These are phyloP conservation scores for Backusella tuberculispora DNA, from an alignment of 192 early-diverging fungal genomes.

Conservation along the genomic window DNA sequence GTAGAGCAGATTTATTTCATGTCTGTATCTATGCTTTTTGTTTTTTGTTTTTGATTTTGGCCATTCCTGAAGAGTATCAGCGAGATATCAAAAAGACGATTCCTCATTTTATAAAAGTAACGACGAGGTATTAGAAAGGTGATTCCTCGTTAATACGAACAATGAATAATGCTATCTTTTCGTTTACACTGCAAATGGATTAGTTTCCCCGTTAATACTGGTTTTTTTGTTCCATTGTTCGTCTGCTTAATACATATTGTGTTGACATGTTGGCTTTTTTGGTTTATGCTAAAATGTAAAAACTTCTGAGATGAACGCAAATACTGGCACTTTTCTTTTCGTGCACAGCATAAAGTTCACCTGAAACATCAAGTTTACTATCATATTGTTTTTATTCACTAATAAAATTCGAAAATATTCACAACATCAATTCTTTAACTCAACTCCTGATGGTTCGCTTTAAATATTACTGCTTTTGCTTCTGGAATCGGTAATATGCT, in stretches of 20 bases:
- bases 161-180: too few relatives aligned
- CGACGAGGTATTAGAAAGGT: too few relatives aligned
- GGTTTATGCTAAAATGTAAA: conserved; percentile 3
- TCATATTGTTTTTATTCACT: conserved; percentile 20
- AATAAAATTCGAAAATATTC: conserved; percentile 9
- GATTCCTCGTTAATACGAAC: too few relatives aligned
- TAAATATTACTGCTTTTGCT: conserved; percentile 11
- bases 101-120: too few relatives aligned
- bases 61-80: too few relatives aligned
- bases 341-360: conserved; percentile 26
- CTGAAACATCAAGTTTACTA: conserved; percentile 25
- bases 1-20: too few relatives aligned
- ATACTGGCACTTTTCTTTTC: conserved; percentile 27
- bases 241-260: conserved; percentile 2
- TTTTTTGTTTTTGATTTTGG: too few relatives aligned
- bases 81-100: too few relatives aligned
- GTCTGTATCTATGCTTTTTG: too few relatives aligned
- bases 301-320: not conserved
- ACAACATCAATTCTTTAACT: not conserved
- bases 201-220: too few relatives aligned
- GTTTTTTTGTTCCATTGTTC: not conserved
- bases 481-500: conserved; percentile 3
- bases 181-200: too few relatives aligned
- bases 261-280: not conserved
- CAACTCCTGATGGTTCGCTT: not conserved